Evolutionary conservation across 2,329 filamentous ascomycete genomes (phyloP), one percentile per base, ranked within the genome.

Genomic region (Podosphaera fusca): DNA sequence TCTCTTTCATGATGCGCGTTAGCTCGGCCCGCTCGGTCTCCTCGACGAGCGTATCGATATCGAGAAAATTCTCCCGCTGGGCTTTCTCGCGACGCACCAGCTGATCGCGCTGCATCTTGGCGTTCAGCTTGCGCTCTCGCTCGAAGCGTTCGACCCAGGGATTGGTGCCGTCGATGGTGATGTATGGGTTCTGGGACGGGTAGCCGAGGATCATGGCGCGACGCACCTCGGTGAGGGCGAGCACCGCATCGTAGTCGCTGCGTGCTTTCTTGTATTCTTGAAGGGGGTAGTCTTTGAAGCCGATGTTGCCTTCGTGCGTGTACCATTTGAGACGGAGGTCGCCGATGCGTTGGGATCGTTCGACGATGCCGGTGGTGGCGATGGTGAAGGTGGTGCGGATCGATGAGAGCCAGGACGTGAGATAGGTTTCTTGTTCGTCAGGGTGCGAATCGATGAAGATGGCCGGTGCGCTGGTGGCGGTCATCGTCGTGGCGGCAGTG

Each of bases 401-500:
- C 3, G 56, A 54, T 4, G 62, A 60, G 56, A 59, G 61, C 55
- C 62, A 64, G 14, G 63, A 64, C 52, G 58, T 61, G 34, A 63
- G 34, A 53, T 62, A 64, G 21, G 57, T 54, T 47, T 63, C 62
- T 57, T 64, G 63, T 55, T 65, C 59, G 54, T 64, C 62, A 2
- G 64, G 64, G 35, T 64, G 60, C 8, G 63, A 64, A 51, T 65
- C 64, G 45, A 65, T 61, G 57, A 65, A 63, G 21, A 64, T 63
- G 35, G 58, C 61, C 2, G 63, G 63, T 0, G 50, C 54, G 45
- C 62, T 63, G 55, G 62, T 34, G 33, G 59, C 47, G 9, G 50
- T 36, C 3, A 50, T 30, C 56, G 55, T 57, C 10, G 5, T 38
- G 6, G 35, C 35, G 10, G 35, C 5, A 10, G 35, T 21, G 21